phyloP scores from a whole-genome alignment of 768 basidiomycete species.

The Auricularia sp. region DNA sequence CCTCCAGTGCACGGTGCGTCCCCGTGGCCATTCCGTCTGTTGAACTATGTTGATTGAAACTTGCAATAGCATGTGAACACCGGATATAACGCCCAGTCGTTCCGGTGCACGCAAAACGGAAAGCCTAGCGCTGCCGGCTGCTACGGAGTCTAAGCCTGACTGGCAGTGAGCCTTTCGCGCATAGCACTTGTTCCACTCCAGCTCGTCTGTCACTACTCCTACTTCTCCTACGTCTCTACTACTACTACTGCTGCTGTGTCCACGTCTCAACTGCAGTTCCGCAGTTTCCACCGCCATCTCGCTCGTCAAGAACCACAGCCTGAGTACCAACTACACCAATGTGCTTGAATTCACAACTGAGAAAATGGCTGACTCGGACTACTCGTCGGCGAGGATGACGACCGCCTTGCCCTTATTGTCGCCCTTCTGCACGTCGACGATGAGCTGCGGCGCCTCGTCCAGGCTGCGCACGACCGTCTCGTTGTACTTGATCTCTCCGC shows the following conservation, averaged over 20 bases:
- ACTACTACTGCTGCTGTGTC: no score
- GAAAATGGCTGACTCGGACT: not conserved
- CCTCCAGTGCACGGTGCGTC: not conserved
- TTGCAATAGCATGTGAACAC: not conserved
- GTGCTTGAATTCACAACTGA: no score
- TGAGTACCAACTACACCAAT: no score
- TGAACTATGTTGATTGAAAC: not conserved
- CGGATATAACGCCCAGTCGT: not conserved
- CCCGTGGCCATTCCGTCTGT: not conserved
- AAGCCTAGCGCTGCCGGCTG: no score
- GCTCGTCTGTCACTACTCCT: no score
- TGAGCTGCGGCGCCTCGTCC: constrained; percentile 28
- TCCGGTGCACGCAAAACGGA: not conserved
- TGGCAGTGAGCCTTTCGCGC: no score
- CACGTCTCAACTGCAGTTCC: no score
- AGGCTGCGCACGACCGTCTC: constrained; percentile 39
- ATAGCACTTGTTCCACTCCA: no score
- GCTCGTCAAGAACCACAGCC: no score
- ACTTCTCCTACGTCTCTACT: no score
- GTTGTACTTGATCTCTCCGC: constrained; percentile 36
- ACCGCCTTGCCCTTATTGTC: constrained; percentile 24
- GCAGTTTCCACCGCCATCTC: no score
- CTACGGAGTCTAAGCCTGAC: no score
- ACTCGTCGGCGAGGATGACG: not conserved
- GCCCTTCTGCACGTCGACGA: constrained; percentile 26